These are phyloP conservation scores for California macrophylla DNA, from an alignment of 441 rosid genomes.

Conservation along the genomic window DNA sequence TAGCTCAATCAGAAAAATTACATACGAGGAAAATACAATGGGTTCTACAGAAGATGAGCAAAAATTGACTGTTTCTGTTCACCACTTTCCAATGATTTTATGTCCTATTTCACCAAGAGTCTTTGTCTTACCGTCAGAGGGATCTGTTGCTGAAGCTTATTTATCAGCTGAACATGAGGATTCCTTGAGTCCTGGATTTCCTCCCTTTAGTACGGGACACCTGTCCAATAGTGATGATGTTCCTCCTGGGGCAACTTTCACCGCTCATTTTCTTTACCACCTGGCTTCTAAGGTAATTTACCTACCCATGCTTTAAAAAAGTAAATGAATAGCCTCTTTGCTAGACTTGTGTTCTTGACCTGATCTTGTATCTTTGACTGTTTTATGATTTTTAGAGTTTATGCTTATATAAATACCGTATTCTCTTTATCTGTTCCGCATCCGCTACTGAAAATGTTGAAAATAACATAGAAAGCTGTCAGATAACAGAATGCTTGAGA, in stretches of 20 bases:
- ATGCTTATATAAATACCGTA: neutral
- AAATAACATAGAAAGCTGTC: too few relatives aligned
- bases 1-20: constrained; percentile 25
- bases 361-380: neutral
- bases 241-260: constrained; percentile 76
- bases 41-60: constrained; percentile 31
- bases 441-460: too few relatives aligned
- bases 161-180: constrained; percentile 57
- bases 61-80: constrained; percentile 55
- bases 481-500: too few relatives aligned
- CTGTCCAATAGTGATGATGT: constrained; percentile 60
- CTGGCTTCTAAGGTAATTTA: constrained; percentile 63
- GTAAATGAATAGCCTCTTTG: neutral
- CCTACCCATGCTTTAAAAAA: constrained; percentile 3
- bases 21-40: constrained; percentile 7
- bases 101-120: constrained; percentile 80
- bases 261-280: constrained; percentile 87
- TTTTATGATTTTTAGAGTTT: neutral
- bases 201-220: constrained; percentile 60
- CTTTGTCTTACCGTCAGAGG: constrained; percentile 90
- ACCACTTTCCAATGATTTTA: constrained; percentile 76
- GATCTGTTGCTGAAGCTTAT: constrained; percentile 77
- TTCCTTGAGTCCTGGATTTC: constrained; percentile 79
- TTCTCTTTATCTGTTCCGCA: neutral
- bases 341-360: constrained; percentile 1